Percentiles rank a stretch among this genome's conserved stretches.
These are phyloP conservation scores for Cyclanthera cordifolia DNA, from an alignment of 306 rosid species.

Conservation along the genomic window DNA sequence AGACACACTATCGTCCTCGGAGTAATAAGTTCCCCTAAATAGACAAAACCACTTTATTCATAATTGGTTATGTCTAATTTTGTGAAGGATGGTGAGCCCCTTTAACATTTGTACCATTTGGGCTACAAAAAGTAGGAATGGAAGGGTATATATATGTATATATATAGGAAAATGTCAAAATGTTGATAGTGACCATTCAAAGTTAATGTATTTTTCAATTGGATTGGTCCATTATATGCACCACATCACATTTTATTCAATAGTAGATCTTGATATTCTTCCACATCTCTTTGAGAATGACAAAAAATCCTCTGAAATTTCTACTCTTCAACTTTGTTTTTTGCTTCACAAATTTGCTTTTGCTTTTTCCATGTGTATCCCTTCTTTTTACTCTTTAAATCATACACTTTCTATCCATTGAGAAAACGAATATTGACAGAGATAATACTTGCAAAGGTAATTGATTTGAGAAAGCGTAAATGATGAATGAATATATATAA, in stretches of 20 bases:
- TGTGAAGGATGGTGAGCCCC: neutral
- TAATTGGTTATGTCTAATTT: neutral
- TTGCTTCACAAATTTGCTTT: neutral
- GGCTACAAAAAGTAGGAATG: neutral
- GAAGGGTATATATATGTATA: too few species aligned
- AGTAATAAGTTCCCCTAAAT: neutral
- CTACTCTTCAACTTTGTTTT: neutral
- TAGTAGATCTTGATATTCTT: neutral
- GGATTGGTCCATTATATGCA: slow-evolving; percentile 6
- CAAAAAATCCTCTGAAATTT: neutral
- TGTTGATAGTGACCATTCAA: neutral
- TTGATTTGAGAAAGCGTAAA: too few species aligned
- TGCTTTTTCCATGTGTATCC: too few species aligned
- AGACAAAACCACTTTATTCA: neutral
- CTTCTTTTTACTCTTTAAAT: too few species aligned
- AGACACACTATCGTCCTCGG: too few species aligned
- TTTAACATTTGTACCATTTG: neutral
- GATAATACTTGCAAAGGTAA: too few species aligned
- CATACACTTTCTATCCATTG: too few species aligned
- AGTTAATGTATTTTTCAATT: neutral
- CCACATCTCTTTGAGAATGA: neutral
- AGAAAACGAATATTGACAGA: too few species aligned
- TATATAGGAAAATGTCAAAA: neutral
- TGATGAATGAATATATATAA: too few species aligned
- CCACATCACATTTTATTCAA: neutral